Percentiles rank a stretch among this genome's conserved stretches.
Conservation (phyloP, 1,284 basidiomycete genomes). For the Ceratobasidium sp. region DNA sequence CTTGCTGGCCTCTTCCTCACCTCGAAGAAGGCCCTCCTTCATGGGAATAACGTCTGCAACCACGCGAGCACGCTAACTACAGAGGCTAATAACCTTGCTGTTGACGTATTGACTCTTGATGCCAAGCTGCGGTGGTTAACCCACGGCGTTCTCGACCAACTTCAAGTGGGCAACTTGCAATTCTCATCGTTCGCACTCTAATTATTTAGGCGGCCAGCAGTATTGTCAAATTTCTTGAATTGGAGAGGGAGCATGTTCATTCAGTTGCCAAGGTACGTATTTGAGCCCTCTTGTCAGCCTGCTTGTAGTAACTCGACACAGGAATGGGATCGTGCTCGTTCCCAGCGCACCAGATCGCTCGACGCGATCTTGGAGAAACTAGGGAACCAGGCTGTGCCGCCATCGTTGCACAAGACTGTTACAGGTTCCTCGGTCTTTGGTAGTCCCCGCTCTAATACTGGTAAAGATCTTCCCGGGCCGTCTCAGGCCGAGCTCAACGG, state of each 20-base stretch:
- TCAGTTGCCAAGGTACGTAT: constrained; percentile 65
- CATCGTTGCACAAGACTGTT: constrained; percentile 71
- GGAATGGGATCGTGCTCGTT: constrained; percentile 72
- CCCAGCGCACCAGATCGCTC: constrained; percentile 63
- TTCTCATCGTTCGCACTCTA: neutral
- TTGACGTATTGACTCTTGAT: constrained; percentile 75
- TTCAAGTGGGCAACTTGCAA: constrained; percentile 58
- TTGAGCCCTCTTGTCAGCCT: constrained; percentile 11
- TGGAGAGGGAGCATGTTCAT: constrained; percentile 65
- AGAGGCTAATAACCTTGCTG: constrained; percentile 56
- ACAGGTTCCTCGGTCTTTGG: constrained; percentile 75
- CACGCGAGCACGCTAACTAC: constrained; percentile 51
- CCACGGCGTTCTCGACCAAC: constrained; percentile 72
- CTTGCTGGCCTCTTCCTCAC: constrained; percentile 75
- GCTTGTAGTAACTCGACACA: constrained; percentile 45
- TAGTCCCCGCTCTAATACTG: constrained; percentile 65
- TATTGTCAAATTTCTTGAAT: constrained; percentile 73
- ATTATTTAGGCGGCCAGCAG: constrained; percentile 64
- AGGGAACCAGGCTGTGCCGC: constrained; percentile 71
- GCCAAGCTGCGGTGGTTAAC: constrained; percentile 77
- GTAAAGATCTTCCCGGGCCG: constrained; percentile 33
- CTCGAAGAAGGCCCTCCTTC: constrained; percentile 78
- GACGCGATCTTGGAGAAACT: constrained; percentile 73
- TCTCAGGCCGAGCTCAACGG: constrained; percentile 43
- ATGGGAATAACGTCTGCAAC: constrained; percentile 73